Evolutionary conservation across 352 stramenopile genomes (phyloP).

Genomic region (Phytophthora parvispora): DNA sequence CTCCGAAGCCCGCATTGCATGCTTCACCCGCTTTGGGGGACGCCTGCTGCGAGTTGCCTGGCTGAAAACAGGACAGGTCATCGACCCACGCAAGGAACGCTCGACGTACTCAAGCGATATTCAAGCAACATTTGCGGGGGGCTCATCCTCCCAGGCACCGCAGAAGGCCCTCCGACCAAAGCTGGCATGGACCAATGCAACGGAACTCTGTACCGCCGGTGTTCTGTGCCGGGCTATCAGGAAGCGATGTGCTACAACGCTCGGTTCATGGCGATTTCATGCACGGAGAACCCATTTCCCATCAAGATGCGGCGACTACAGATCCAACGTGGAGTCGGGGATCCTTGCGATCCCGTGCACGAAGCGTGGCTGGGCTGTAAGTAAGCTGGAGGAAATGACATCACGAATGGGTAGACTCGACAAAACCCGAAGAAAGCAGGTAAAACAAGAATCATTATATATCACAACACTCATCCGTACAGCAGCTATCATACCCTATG

Average conservation of each 20-base stretch:
- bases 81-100: conserved; percentile 8
- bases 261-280: conserved; percentile 22
- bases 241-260: conserved; percentile 40
- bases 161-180: background rate
- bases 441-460: too few relatives aligned
- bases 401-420: too few relatives aligned
- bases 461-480: too few relatives aligned
- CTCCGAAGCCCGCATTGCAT: conserved; percentile 10
- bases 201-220: conserved; percentile 29
- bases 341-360: too few relatives aligned
- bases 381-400: too few relatives aligned
- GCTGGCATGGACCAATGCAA: conserved; percentile 14
- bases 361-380: too few relatives aligned
- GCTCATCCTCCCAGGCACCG: background rate
- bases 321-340: conserved; percentile 25
- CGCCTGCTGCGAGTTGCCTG: conserved; percentile 19
- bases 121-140: background rate
- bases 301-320: conserved; percentile 33
- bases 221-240: background rate
- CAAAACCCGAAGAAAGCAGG: too few relatives aligned
- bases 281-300: background rate
- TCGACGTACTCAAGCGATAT: background rate
- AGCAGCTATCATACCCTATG: too few relatives aligned
- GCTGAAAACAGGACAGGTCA: conserved; percentile 10
- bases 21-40: conserved; percentile 7